Evolutionary conservation across 192 early-diverging fungal species (phyloP), one percentile per base, ranked within the genome.

Genomic region (Ambispora gerdemannii): DNA sequence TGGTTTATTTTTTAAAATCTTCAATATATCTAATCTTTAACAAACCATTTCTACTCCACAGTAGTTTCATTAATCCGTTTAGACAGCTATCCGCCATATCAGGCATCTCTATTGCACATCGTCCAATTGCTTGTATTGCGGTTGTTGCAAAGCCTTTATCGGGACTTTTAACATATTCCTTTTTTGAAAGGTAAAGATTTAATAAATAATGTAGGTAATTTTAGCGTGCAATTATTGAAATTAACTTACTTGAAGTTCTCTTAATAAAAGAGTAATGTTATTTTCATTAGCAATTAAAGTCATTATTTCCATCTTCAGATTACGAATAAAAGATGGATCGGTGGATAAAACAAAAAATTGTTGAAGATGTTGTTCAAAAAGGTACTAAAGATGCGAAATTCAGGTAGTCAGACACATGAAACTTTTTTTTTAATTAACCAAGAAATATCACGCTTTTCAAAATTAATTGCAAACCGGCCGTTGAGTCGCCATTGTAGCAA

Each of bases 271-370:
- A 1, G 70, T 80, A 20, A 87, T 88, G 74, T 94, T 93, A 38
- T 72, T 81, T n/a, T 83, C 81, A 4, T 82, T 82, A 1, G 85
- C 90, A 20, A 95, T 72, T 24, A 82, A 69, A 19, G 84, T 88
- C 72, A 98, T 68, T 32, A 97, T 92, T 33, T 92, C 89, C 70
- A 98, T 76, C 76, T 98, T 96, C 52, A 91, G 63, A 58, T 91
- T 83, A 34, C 91, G 86, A 59, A 93, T 85, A 75, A 89, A 92
- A 13, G 77, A 78, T 13, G 93, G 85, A 49, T 97, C 95, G 4
- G 85, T 84, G 0, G 89, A 86, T 31, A 88, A 86, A 17, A 94
- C 81, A 70, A 89, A 94, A 76, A 98, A 98, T 74, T 88, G 86
- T 38, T 86, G 87, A 49, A 90, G 75, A 75, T 89, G 83, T 19